Evolutionary conservation across 257 asterid species (phyloP).

Genomic region (Salvia miltiorrhiza): DNA sequence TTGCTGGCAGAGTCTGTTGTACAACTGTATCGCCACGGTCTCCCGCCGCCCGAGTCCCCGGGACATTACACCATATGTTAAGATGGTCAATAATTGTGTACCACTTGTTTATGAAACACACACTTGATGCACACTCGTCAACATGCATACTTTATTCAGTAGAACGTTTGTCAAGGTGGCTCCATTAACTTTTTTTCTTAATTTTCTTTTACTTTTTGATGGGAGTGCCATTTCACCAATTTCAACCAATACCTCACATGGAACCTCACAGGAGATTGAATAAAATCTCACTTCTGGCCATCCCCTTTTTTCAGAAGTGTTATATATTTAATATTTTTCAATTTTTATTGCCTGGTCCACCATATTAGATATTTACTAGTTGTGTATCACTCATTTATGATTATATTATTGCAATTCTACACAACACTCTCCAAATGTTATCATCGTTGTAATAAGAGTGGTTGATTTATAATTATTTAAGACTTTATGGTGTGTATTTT

Average conservation of each 20-base stretch:
- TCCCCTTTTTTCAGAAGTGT: neutral
- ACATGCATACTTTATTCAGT: neutral
- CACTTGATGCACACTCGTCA: neutral
- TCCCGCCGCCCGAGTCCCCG: neutral
- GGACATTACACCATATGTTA: neutral
- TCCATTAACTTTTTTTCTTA: neutral
- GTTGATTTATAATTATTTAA: neutral
- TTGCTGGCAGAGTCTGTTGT: neutral
- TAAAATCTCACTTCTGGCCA: neutral
- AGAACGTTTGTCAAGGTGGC: neutral
- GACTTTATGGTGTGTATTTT: neutral
- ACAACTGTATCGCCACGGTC: neutral
- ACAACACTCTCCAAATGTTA: neutral
- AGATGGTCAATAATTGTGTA: neutral
- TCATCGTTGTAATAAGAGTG: neutral
- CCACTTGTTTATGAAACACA: neutral
- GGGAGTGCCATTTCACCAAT: neutral
- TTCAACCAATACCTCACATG: neutral
- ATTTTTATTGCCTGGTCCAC: neutral
- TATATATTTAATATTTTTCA: neutral
- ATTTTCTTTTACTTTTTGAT: neutral
- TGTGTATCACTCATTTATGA: neutral
- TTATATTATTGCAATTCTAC: neutral
- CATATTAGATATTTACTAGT: neutral
- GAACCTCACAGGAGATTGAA: neutral